Conservation (phyloP, 495 filamentous ascomycete genomes). For the Oidiodendron maius region DNA sequence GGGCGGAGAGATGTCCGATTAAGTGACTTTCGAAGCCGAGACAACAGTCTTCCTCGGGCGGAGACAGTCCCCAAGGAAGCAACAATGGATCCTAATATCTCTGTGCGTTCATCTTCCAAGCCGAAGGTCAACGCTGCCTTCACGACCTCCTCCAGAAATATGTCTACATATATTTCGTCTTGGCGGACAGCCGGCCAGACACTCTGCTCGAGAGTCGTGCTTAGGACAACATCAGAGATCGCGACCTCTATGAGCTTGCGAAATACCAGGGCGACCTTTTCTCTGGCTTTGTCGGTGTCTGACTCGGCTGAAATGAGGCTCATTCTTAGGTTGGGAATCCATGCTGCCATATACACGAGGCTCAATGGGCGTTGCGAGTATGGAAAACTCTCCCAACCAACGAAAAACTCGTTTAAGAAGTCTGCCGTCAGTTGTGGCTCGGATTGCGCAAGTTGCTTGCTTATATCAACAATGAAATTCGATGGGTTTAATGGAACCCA, state of each 20-base stretch:
- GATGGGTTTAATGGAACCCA: constrained; percentile 54
- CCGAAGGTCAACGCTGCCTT: constrained; percentile 52
- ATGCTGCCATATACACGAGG: constrained; percentile 61
- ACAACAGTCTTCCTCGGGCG: constrained; percentile 54
- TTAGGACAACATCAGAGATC: constrained; percentile 48
- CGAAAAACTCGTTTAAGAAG: constrained; percentile 63
- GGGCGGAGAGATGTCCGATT: constrained; percentile 57
- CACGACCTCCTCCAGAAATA: constrained; percentile 57
- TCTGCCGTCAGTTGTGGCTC: constrained; percentile 62
- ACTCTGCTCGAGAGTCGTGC: constrained; percentile 50
- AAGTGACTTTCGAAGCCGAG: constrained; percentile 54
- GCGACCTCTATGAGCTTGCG: constrained; percentile 58
- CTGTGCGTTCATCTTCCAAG: constrained; percentile 49
- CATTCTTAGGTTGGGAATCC: constrained; percentile 51
- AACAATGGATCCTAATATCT: constrained; percentile 54
- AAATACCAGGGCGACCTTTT: constrained; percentile 54
- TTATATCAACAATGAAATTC: constrained; percentile 57
- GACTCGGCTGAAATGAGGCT: constrained; percentile 47
- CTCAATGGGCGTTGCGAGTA: constrained; percentile 57
- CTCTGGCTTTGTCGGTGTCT: constrained; percentile 55
- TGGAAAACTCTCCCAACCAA: constrained; percentile 60
- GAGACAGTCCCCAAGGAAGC: constrained; percentile 55
- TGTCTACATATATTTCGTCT: constrained; percentile 55
- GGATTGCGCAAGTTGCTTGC: constrained; percentile 50
- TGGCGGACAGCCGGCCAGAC: constrained; percentile 56